These are phyloP conservation scores for Diplodia scrobiculata DNA, from an alignment of 2,329 filamentous ascomycete genomes.

Conservation along the genomic window DNA sequence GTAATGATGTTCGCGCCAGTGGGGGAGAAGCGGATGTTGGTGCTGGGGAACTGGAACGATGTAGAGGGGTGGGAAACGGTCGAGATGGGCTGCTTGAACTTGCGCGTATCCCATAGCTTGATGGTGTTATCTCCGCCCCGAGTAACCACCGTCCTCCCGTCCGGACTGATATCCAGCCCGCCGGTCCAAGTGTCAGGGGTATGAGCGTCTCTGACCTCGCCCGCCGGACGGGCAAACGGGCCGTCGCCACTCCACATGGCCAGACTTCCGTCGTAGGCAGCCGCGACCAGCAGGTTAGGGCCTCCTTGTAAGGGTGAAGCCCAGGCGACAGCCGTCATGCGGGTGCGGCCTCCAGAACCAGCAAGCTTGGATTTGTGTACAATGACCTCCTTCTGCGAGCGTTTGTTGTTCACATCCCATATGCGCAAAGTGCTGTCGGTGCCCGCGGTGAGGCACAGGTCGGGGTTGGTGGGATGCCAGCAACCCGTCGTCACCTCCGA, in stretches of 20 bases:
- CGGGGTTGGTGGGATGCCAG: conserved; percentile 86
- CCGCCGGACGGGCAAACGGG: conserved; percentile 77
- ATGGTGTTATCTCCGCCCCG: conserved; percentile 88
- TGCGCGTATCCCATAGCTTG: conserved; percentile 95
- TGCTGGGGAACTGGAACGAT: conserved; percentile 78
- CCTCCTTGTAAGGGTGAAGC: conserved; percentile 58
- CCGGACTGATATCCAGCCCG: conserved; percentile 84
- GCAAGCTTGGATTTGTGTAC: conserved; percentile 93
- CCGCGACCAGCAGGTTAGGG: conserved; percentile 74
- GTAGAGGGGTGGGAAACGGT: conserved; percentile 78
- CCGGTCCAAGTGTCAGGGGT: conserved; percentile 83
- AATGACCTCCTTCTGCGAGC: conserved; percentile 87
- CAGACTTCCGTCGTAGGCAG: conserved; percentile 84
- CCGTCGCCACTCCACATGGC: conserved; percentile 92
- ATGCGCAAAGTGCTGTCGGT: conserved; percentile 95
- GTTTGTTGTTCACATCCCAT: conserved; percentile 92
- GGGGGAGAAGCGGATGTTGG: conserved; percentile 87
- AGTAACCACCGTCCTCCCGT: conserved; percentile 87
- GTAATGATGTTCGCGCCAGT: conserved; percentile 83
- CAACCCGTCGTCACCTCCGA: conserved; percentile 86
- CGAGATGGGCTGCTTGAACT: conserved; percentile 87
- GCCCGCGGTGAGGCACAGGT: conserved; percentile 84
- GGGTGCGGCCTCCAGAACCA: conserved; percentile 83
- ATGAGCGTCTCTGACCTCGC: conserved; percentile 83
- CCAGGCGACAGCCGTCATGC: conserved; percentile 94